These are phyloP conservation scores for Ensete glaucum DNA, from an alignment of 176 grass and related monocot genomes.

Conservation along the genomic window DNA sequence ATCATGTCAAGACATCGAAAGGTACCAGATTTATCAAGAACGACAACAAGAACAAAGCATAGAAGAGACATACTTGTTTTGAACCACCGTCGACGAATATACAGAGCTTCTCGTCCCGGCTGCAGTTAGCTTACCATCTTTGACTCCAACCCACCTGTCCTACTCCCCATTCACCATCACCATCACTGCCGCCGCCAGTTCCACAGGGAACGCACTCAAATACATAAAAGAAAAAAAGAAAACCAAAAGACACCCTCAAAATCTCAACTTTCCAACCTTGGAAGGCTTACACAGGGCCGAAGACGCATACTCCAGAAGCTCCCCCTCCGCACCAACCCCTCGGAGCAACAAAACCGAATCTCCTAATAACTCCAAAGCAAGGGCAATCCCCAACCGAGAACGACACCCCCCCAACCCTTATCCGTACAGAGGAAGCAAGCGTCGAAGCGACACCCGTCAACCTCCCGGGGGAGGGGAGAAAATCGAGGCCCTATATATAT, in stretches of 20 bases:
- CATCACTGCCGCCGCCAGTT: background rate
- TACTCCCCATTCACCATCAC: background rate
- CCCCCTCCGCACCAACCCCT: background rate
- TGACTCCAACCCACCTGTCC: background rate
- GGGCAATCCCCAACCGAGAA: background rate
- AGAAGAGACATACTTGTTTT: background rate
- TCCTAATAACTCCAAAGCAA: background rate
- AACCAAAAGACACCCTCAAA: background rate
- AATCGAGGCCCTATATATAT: background rate
- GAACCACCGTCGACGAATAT: background rate
- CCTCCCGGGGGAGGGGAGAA: background rate
- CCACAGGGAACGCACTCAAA: background rate
- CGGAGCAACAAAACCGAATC: background rate
- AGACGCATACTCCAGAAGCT: background rate
- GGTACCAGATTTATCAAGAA: background rate
- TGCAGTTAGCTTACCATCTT: background rate
- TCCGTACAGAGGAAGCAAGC: background rate
- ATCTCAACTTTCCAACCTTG: background rate
- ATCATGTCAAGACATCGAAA: background rate
- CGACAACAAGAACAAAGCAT: background rate
- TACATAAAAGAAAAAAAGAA: background rate
- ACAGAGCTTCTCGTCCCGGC: background rate
- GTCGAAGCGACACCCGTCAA: background rate
- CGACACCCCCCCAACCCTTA: background rate
- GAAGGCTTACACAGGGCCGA: background rate